Evolutionary conservation across 78 protist genomes (phyloP).

Genomic region (Chrysochromulina tobinii): DNA sequence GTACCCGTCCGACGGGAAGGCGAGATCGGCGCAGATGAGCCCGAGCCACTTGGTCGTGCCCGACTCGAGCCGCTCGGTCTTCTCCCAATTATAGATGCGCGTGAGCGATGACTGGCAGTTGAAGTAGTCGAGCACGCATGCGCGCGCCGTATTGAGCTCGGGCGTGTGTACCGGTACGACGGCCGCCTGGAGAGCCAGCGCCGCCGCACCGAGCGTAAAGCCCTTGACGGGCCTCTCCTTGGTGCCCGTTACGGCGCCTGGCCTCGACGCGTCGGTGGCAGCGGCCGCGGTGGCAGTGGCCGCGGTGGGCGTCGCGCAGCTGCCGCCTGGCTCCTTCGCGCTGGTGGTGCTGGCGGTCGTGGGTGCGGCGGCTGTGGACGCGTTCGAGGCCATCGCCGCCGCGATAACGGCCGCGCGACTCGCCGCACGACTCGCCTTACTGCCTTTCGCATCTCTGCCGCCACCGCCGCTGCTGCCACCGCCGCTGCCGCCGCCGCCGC

Average conservation of each 20-base stretch:
- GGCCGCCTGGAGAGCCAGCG: background rate
- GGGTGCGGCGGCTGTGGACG: too few relatives aligned
- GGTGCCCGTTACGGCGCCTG: too few relatives aligned
- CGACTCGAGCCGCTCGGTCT: background rate
- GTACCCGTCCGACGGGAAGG: background rate
- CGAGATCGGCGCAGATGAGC: background rate
- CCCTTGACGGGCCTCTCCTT: background rate
- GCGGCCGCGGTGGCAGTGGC: too few relatives aligned
- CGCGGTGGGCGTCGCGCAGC: too few relatives aligned
- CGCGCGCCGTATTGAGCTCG: constrained; percentile 38
- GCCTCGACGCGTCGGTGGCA: too few relatives aligned
- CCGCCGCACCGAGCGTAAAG: background rate
- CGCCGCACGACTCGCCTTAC: too few relatives aligned
- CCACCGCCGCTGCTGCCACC: too few relatives aligned
- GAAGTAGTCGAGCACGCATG: constrained; percentile 55
- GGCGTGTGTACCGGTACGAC: background rate
- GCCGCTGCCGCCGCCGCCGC: background rate
- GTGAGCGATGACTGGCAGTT: background rate
- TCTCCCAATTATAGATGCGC: background rate
- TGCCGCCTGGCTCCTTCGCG: too few relatives aligned
- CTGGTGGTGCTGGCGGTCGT: too few relatives aligned
- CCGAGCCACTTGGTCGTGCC: background rate
- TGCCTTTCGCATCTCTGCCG: too few relatives aligned
- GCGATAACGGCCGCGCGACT: too few relatives aligned
- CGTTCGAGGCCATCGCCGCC: too few relatives aligned